These are phyloP conservation scores for Alternaria ventricosa DNA, from an alignment of 2,329 filamentous ascomycete genomes.

Conservation along the genomic window DNA sequence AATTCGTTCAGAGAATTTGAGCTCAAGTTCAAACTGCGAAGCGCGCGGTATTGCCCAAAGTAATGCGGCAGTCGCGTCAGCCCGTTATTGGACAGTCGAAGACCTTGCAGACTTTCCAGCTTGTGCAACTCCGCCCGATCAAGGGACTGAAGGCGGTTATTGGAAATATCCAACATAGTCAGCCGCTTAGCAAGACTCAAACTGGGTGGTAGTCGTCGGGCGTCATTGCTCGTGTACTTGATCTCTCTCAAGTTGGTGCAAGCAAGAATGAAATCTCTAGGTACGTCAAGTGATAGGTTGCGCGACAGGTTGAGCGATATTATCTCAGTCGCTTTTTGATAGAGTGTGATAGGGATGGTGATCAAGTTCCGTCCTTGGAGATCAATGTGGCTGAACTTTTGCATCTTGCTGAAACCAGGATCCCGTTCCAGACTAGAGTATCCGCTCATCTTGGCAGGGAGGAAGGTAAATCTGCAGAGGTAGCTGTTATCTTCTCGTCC, in stretches of 20 bases:
- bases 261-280: conserved; percentile 93
- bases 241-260: conserved; percentile 92
- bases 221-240: conserved; percentile 94
- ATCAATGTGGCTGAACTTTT: conserved; percentile 94
- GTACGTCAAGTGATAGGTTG: conserved; percentile 90
- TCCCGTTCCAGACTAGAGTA: conserved; percentile 75
- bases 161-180: conserved; percentile 91
- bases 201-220: conserved; percentile 82
- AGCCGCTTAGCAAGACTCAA: conserved; percentile 80
- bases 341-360: conserved; percentile 92
- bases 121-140: conserved; percentile 82
- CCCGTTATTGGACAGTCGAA: conserved; percentile 94
- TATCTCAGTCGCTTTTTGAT: conserved; percentile 89
- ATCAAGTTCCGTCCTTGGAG: conserved; percentile 87
- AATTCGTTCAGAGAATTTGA: conserved; percentile 91
- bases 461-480: conserved; percentile 92
- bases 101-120: conserved; percentile 78
- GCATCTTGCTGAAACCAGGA: conserved; percentile 78
- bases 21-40: conserved; percentile 87
- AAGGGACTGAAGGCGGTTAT: conserved; percentile 87
- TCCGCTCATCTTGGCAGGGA: conserved; percentile 86
- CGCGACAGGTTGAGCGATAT: conserved; percentile 92
- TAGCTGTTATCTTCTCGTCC: conserved; percentile 98
- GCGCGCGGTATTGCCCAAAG: conserved; percentile 78
- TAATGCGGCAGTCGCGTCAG: conserved; percentile 79